Evolutionary conservation across 75 land plant species (phyloP).

Genomic region (Ceratopteris richardii): DNA sequence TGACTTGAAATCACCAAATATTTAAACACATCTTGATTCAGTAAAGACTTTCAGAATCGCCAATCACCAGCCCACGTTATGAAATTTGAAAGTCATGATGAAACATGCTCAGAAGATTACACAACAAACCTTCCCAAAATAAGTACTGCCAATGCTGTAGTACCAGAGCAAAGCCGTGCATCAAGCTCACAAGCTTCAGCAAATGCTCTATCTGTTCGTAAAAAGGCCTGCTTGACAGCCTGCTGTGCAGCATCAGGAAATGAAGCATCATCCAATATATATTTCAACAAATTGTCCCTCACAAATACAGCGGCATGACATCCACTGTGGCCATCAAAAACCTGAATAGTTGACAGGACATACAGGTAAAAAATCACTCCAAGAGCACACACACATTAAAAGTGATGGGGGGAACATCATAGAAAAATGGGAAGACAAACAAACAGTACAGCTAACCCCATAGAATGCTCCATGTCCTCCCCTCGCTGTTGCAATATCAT

Average conservation of each 20-base stretch:
- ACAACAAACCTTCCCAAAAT: conserved; percentile 49
- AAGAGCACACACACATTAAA: not conserved
- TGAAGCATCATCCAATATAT: conserved; percentile 41
- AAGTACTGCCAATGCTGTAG: conserved; percentile 63
- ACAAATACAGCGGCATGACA: conserved; percentile 59
- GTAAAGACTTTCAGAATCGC: no score
- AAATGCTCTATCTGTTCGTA: conserved; percentile 49
- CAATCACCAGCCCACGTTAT: no score
- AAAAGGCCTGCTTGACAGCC: conserved; percentile 39
- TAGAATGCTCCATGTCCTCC: conserved; percentile 55
- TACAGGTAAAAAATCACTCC: not conserved
- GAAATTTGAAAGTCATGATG: no score
- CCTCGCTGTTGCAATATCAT: conserved; percentile 22
- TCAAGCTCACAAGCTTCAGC: conserved; percentile 33
- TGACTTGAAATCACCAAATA: no score
- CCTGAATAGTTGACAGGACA: conserved; percentile 10
- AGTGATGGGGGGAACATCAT: not conserved
- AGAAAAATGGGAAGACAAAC: not conserved
- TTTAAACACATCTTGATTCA: no score
- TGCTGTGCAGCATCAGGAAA: conserved; percentile 36
- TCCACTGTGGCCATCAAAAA: conserved; percentile 79
- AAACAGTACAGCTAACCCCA: conserved; percentile 32
- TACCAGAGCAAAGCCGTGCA: conserved; percentile 43
- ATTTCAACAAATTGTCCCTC: conserved; percentile 35
- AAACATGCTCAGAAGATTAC: no score